Base-by-base conservation (phyloP, 352 stramenopile species). In the Hyaloperonospora arabidopsidis region DNA sequence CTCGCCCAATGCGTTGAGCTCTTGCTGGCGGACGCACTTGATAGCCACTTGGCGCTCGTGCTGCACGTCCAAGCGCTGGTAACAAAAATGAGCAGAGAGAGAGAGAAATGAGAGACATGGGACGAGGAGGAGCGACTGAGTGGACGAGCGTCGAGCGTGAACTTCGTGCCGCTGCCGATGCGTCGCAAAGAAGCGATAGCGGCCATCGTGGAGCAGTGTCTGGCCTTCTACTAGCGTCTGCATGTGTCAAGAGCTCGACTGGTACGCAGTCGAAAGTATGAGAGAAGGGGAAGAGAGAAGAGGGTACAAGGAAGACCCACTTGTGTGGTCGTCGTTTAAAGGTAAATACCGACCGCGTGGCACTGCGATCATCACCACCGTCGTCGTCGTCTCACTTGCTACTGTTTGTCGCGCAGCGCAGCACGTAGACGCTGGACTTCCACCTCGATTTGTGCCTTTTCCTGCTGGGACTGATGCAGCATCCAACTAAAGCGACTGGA, bases 131-230 rank as follows among this genome's bases (percentile, higher is more conserved):
- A 44, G 19, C n/a, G 19, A 22, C 5, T 11, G n/a, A 21, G 38
- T 19, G n/a, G n/a, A n/a, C n/a, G n/a, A n/a, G n/a, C n/a, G n/a
- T n/a, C n/a, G n/a, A n/a, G n/a, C n/a, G n/a, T n/a, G n/a, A n/a
- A n/a, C n/a, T n/a, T n/a, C n/a, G 15, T 44, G 53, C 80, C 80
- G 49, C 65, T 77, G 54, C 72, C 80, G 51, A 90, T 73, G 57
- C 78, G 72, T 25, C 70, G 74, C 22, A 87, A n/a, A 70, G 65
- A 87, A 88, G 63, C 77, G 77, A 54, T 86, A 88, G 70, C 80
- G 80, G 5, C 72, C 78, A 47, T 63, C 60, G 28, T 67, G 67
- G 35, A 88, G 63, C 50, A 84, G 63, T 52, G 77, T 88, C 52
- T 86, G 76, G 8, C 79, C 77, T 63, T 90, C 78, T 39, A 86